These are phyloP conservation scores for Xylariaceae sp. DNA, from an alignment of 2,329 filamentous ascomycete species.

Conservation along the genomic window DNA sequence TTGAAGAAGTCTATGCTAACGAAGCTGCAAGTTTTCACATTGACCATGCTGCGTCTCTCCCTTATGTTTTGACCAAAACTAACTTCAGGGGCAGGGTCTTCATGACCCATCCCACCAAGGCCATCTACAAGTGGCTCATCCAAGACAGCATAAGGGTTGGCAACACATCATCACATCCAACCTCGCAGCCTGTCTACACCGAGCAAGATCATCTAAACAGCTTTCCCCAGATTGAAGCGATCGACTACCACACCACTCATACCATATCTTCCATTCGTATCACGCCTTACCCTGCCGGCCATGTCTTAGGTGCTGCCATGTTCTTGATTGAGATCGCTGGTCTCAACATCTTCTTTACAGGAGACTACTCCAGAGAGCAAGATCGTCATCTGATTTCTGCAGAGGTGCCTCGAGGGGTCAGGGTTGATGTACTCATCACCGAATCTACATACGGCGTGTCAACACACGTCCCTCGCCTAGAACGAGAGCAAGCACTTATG, in stretches of 20 bases:
- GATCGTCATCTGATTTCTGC: constrained; percentile 96
- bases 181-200: constrained; percentile 83
- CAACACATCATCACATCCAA: constrained; percentile 68
- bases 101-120: constrained; percentile 99
- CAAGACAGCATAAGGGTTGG: constrained; percentile 94
- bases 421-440: constrained; percentile 95
- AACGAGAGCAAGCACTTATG: constrained; percentile 93
- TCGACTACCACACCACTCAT: constrained; percentile 97
- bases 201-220: constrained; percentile 95
- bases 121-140: constrained; percentile 99
- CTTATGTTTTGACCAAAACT: constrained; percentile 96
- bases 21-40: constrained; percentile 82
- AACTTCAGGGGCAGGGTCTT: constrained; percentile 97
- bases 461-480: constrained; percentile 86
- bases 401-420: constrained; percentile 84
- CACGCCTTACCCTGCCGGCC: constrained; percentile 94
- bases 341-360: constrained; percentile 95
- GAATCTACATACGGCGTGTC: constrained; percentile 98
- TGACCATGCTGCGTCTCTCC: constrained; percentile 97
- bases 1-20: constrained; percentile 31
- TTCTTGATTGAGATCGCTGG: constrained; percentile 97
- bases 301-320: constrained; percentile 98
- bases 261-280: constrained; percentile 96
- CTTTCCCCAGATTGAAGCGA: constrained; percentile 92
- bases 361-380: constrained; percentile 95